phyloP scores from a whole-genome alignment of 768 basidiomycete species.

The Serendipita sp. region DNA sequence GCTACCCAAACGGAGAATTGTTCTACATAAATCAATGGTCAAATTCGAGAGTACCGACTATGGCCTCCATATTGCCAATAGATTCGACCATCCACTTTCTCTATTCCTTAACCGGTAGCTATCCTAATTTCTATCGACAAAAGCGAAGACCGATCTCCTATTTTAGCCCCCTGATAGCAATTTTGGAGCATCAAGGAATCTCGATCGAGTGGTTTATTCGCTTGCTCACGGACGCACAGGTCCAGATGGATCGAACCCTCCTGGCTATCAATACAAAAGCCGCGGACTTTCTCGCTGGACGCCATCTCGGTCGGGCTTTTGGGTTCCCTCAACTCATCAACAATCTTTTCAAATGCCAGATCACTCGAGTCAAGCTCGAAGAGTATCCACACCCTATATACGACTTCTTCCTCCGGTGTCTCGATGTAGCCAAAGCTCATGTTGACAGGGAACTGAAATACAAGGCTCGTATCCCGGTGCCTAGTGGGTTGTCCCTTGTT shows the following conservation, averaged over 20 bases:
- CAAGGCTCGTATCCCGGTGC: slow-evolving; percentile 50
- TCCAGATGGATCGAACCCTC: slow-evolving; percentile 34
- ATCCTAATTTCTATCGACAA: no score
- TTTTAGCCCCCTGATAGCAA: slow-evolving; percentile 42
- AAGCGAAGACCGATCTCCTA: background rate
- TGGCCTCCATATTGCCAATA: slow-evolving; percentile 45
- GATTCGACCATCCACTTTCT: slow-evolving; percentile 42
- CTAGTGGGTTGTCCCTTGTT: slow-evolving; percentile 47
- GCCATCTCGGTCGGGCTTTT: slow-evolving; percentile 44
- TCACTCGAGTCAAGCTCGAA: slow-evolving; percentile 18
- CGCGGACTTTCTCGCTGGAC: slow-evolving; percentile 33
- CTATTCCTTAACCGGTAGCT: slow-evolving; percentile 38
- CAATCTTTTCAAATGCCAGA: slow-evolving; percentile 32
- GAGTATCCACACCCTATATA: slow-evolving; percentile 20
- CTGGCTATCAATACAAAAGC: slow-evolving; percentile 26
- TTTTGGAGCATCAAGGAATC: slow-evolving; percentile 45
- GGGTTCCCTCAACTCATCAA: slow-evolving; percentile 37
- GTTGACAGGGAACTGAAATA: slow-evolving; percentile 49
- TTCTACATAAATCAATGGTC: slow-evolving; percentile 45
- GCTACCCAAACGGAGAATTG: slow-evolving; percentile 33
- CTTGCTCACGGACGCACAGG: slow-evolving; percentile 40
- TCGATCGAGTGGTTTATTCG: slow-evolving; percentile 22
- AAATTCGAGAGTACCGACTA: slow-evolving; percentile 42
- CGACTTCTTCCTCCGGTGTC: slow-evolving; percentile 35
- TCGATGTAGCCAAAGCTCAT: slow-evolving; percentile 43